Percentiles rank a stretch among this genome's conserved stretches.
Conservation (phyloP, 2,329 filamentous ascomycete genomes). For the Sporothrix mexicana region DNA sequence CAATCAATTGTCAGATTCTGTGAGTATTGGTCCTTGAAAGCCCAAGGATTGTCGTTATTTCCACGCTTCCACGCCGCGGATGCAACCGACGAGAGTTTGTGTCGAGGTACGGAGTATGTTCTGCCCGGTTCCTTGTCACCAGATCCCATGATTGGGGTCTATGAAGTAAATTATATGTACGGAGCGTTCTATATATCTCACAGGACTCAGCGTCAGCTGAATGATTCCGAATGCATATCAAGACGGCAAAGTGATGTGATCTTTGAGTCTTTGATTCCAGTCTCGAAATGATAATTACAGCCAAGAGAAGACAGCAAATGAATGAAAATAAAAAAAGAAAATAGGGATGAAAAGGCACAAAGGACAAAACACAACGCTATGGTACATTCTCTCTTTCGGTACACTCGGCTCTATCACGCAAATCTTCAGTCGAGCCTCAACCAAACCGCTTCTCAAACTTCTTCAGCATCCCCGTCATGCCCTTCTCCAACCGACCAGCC, state of each 20-base stretch:
- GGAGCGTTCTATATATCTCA: neutral
- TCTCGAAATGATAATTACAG: neutral
- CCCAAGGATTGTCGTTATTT: neutral
- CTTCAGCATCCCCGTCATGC: conserved; percentile 74
- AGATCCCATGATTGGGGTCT: neutral
- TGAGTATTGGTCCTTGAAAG: neutral
- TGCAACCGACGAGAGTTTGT: neutral
- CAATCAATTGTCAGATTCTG: neutral
- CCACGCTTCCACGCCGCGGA: neutral
- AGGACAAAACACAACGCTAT: neutral
- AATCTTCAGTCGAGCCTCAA: conserved; percentile 39
- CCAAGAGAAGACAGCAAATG: neutral
- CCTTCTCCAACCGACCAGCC: conserved; percentile 70
- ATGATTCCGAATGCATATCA: conserved; percentile 15
- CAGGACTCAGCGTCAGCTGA: neutral
- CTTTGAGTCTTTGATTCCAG: conserved; percentile 5
- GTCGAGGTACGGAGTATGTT: neutral
- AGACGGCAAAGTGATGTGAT: neutral
- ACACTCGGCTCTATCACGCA: neutral
- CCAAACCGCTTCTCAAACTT: conserved; percentile 79
- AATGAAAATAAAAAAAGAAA: neutral
- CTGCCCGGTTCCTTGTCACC: too few species aligned
- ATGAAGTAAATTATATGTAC: neutral
- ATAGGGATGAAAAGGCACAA: neutral
- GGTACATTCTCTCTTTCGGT: neutral